Conservation (phyloP, 139 green algal species). For the Diplosphaera chodatii region DNA sequence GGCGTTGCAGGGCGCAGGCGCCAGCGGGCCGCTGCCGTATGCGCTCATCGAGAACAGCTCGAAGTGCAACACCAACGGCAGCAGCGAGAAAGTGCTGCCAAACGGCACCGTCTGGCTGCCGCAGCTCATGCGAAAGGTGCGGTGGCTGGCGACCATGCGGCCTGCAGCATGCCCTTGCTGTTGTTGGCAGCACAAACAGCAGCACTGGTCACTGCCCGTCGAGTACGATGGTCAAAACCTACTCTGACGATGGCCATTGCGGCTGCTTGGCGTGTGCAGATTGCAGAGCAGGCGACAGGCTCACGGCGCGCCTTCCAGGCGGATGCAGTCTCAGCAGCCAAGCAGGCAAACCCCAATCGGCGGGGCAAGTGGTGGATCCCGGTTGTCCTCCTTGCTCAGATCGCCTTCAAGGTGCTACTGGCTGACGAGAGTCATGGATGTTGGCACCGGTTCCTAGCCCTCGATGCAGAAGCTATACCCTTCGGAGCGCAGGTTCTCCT, state of each 20-base stretch:
- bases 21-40: constrained; percentile 26
- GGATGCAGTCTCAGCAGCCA: background rate
- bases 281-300: background rate
- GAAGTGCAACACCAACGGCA: constrained; percentile 47
- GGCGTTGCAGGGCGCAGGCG: constrained; percentile 19
- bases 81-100: constrained; percentile 55
- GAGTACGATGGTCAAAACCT: too few relatives aligned
- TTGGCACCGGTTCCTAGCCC: too few relatives aligned
- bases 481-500: too few relatives aligned
- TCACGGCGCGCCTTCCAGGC: background rate
- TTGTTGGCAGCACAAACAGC: too few relatives aligned
- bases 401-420: constrained; percentile 28
- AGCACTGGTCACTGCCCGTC: too few relatives aligned
- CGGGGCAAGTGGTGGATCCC: constrained; percentile 49
- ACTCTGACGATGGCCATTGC: background rate
- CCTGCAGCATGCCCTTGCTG: too few relatives aligned
- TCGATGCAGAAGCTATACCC: too few relatives aligned
- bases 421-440: too few relatives aligned
- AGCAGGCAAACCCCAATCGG: constrained; percentile 38
- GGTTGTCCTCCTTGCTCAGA: constrained; percentile 37
- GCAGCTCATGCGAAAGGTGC: constrained; percentile 41
- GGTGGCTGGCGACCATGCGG: too few relatives aligned
- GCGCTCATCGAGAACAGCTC: constrained; percentile 62
- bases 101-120: constrained; percentile 35
- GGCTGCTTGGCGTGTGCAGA: background rate